Evolutionary conservation across 139 green algal genomes (phyloP), one percentile per base, ranked within the genome.

Genomic region (Parachlorella kessleri): DNA sequence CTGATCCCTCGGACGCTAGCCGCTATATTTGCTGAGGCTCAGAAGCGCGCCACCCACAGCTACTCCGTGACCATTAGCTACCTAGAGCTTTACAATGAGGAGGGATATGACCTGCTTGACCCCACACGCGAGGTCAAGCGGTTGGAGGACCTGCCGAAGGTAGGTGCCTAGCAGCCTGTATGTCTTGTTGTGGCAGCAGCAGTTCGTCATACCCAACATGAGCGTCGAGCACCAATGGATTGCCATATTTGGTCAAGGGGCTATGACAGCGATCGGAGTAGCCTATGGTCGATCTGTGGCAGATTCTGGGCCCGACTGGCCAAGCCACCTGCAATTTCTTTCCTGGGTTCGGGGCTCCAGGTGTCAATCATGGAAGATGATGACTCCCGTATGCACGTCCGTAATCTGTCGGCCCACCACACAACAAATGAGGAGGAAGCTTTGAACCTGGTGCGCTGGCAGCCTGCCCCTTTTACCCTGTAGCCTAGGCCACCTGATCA

Each of bases 301-400:
- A n/a, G n/a, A n/a, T n/a, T n/a, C n/a, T n/a, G n/a, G n/a, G n/a
- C n/a, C n/a, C n/a, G n/a, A n/a, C n/a, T n/a, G n/a, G n/a, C n/a
- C n/a, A n/a, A n/a, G n/a, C n/a, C n/a, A n/a, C n/a, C n/a, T n/a
- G n/a, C n/a, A n/a, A n/a, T 59, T 28, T 59, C 14, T 59, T 59
- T 59, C 88, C 88, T 59, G n/a, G n/a, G n/a, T n/a, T n/a, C n/a
- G n/a, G n/a, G n/a, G n/a, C n/a, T n/a, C 7, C 93, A 93, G 87
- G 90, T 99, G 40, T 93, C 97, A 65, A 98, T 99, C 86, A 98
- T 98, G 90, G 96, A 95, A 82, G 96, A 99, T 75, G 73, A 86
- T 30, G 95, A 93, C 79, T 93, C 94, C 72, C 90, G 95, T 85
- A 95, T 98, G 21, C 90, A 84, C 3, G 90, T 98, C 6, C 79